Base-by-base conservation (phyloP, 2,329 filamentous ascomycete species). In the Colletotrichum sp. region DNA sequence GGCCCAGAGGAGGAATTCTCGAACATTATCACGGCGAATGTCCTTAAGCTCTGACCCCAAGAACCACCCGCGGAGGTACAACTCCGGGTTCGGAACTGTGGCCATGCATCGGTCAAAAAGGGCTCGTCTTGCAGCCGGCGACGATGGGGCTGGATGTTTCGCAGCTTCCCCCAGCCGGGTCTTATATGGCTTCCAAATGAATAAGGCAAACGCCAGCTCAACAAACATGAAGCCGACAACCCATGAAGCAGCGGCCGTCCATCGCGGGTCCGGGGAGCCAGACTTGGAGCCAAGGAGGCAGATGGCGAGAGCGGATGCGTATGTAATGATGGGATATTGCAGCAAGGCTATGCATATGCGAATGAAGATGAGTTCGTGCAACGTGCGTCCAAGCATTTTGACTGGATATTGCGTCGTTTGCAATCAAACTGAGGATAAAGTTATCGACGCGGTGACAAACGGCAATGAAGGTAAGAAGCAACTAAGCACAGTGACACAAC, bases 1-100 rank as follows among this genome's bases (percentile, higher is more conserved):
- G 2, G 91, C 92, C 93, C 93, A 95, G 10, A 90, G 86, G 26
- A 94, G 82, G 79, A 94, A 95, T 77, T 94, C 91, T 78, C 88
- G 89, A 69, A 95, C 83, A 79, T 95, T 94, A n/a, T 94, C 92
- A n/a, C 89, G 86, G 60, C 89, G 87, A 71, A 95, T 91, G 39
- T 93, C 91, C 21, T 86, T 82, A 2, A 86, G 73, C 12, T 89
- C 85, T 3, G 92, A 91, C 36, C 90, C 91, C n/a, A 92, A 86
- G 78, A 95, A 94, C 93, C 93, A 95, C 76, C 88, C 87, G 65
- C 85, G 87, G 57, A 95, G 78, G 79, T 93, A 95, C 26, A 83
- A 82, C 70, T 91, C 89, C 0, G 87, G 85, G 77, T 92, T 88
- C 1, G 89, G 85, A 6, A 93, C 87, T 78, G 89, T 91, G 36